phyloP scores from a whole-genome alignment of 805 yeast species.

The Lachancea meyersii region DNA sequence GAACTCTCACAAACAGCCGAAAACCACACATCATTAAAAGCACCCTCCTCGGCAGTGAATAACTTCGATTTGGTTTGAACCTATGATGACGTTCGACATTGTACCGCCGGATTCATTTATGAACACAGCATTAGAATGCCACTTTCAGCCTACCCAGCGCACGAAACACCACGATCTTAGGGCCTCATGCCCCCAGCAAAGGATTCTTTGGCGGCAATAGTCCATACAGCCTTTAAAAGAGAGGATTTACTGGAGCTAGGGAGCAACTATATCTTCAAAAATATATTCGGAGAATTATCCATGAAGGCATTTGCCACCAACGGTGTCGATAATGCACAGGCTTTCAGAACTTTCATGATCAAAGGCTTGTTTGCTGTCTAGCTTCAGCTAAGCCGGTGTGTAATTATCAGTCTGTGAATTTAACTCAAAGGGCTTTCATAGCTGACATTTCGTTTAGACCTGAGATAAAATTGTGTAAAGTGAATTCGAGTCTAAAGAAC shows the following conservation, averaged over 20 bases:
- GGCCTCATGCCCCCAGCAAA: slow-evolving; percentile 1
- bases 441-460: not conserved
- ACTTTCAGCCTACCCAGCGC: slow-evolving; percentile 1
- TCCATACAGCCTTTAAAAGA: not conserved
- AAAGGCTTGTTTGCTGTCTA: not conserved
- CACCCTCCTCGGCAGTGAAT: not conserved
- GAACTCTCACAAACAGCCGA: slow-evolving; percentile 1
- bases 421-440: not conserved
- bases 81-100: not conserved
- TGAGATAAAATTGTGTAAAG: not conserved
- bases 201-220: not conserved
- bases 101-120: slow-evolving; percentile 1
- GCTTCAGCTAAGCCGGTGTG: too few species aligned
- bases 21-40: not conserved
- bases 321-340: not conserved
- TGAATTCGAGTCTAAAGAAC: not conserved
- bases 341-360: not conserved
- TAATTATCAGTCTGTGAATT: too few species aligned
- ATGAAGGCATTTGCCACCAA: not conserved
- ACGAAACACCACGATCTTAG: slow-evolving; percentile 1
- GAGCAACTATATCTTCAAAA: not conserved
- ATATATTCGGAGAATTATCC: not conserved
- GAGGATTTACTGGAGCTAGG: not conserved
- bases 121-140: slow-evolving; percentile 1
- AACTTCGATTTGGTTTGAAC: slow-evolving; percentile 1